phyloP scores from a whole-genome alignment of 1,284 basidiomycete species.

The Ganoderma multipileum region DNA sequence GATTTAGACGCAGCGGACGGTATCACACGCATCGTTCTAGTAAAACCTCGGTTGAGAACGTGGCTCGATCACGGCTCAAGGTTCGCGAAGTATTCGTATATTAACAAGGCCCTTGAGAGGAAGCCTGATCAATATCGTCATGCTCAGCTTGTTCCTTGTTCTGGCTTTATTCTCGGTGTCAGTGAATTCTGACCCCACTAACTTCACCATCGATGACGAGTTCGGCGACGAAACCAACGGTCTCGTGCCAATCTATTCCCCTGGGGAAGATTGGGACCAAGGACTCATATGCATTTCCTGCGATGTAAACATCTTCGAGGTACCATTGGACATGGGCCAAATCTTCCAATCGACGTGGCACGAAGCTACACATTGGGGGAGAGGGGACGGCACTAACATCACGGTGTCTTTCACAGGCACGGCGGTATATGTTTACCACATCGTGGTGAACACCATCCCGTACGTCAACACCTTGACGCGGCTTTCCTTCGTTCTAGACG shows the following conservation, averaged over 20 bases:
- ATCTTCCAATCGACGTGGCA: slow-evolving; percentile 22
- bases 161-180: not conserved
- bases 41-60: not conserved
- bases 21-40: not conserved
- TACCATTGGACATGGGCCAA: not conserved
- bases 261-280: slow-evolving; percentile 11
- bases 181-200: slow-evolving; percentile 5
- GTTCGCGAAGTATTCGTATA: not conserved
- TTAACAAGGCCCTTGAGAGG: not conserved
- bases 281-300: slow-evolving; percentile 15
- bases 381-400: not conserved
- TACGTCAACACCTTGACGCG: slow-evolving; percentile 5
- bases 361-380: slow-evolving; percentile 11
- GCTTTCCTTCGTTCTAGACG: slow-evolving; percentile 19
- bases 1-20: not conserved
- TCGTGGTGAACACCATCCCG: slow-evolving; percentile 9
- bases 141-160: not conserved
- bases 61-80: not conserved
- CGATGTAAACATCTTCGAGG: not conserved
- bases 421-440: slow-evolving; percentile 24
- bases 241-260: slow-evolving; percentile 11
- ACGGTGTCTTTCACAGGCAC: slow-evolving; percentile 17
- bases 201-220: slow-evolving; percentile 27
- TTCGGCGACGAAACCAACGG: slow-evolving; percentile 17
- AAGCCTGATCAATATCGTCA: not conserved